Conservation (phyloP, 2,329 filamentous ascomycete genomes). For the Neopestalotiopsis sp. region DNA sequence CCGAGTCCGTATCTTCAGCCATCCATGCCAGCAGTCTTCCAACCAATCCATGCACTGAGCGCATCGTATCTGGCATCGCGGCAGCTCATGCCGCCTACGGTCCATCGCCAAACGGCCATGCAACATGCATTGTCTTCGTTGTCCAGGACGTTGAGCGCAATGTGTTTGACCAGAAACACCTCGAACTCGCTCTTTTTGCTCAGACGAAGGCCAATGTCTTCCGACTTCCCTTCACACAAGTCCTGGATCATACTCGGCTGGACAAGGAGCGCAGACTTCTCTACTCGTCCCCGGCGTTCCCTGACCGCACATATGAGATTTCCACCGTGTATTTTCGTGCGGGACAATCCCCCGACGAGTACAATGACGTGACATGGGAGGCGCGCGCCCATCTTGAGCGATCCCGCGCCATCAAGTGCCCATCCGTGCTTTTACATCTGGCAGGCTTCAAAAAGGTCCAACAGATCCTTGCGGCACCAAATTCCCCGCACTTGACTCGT, state of each 20-base stretch:
- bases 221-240: slow-evolving; percentile 75
- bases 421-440: slow-evolving; percentile 87
- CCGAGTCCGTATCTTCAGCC: slow-evolving; percentile 24
- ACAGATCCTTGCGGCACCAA: slow-evolving; percentile 89
- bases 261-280: slow-evolving; percentile 73
- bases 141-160: slow-evolving; percentile 89
- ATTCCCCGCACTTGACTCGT: neutral
- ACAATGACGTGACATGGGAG: slow-evolving; percentile 77
- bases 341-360: slow-evolving; percentile 88
- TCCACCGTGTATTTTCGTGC: slow-evolving; percentile 89
- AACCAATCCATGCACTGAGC: slow-evolving; percentile 73
- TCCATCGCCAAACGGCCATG: slow-evolving; percentile 57
- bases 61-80: slow-evolving; percentile 77
- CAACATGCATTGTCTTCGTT: slow-evolving; percentile 80
- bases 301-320: slow-evolving; percentile 76
- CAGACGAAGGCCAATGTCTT: slow-evolving; percentile 71
- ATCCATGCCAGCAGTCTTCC: slow-evolving; percentile 62
- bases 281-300: slow-evolving; percentile 76
- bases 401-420: slow-evolving; percentile 92
- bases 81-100: slow-evolving; percentile 80
- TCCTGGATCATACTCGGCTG: slow-evolving; percentile 73
- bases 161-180: slow-evolving; percentile 89
- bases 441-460: slow-evolving; percentile 96
- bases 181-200: slow-evolving; percentile 76
- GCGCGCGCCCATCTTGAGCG: slow-evolving; percentile 86